phyloP scores from a whole-genome alignment of 2,329 filamentous ascomycete species.

The Lomentospora prolificans region DNA sequence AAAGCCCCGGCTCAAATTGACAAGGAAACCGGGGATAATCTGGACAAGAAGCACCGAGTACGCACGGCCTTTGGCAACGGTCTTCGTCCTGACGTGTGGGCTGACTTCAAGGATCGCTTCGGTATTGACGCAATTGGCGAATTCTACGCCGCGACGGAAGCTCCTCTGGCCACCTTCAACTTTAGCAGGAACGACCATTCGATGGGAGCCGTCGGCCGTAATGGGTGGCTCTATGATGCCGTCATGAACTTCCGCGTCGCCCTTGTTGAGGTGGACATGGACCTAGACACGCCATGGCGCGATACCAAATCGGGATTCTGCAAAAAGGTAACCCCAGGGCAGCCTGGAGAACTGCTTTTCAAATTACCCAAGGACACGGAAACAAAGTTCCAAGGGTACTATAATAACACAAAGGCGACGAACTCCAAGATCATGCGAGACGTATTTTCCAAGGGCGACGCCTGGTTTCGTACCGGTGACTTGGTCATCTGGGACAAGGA shows the following conservation, averaged over 20 bases:
- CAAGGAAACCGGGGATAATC: conserved; percentile 50
- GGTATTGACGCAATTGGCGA: conserved; percentile 64
- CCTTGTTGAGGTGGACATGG: conserved; percentile 62
- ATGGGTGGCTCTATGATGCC: conserved; percentile 50
- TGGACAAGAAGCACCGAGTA: conserved; percentile 67
- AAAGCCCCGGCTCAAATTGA: conserved; percentile 54
- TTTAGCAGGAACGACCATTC: conserved; percentile 60
- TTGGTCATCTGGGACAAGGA: conserved; percentile 61
- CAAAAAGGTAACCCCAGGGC: conserved; percentile 42
- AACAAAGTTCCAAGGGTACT: conserved; percentile 71
- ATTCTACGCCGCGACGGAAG: conserved; percentile 75
- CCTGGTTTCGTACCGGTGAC: conserved; percentile 79
- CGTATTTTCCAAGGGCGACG: conserved; percentile 67
- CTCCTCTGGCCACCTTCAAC: conserved; percentile 61
- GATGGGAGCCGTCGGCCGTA: conserved; percentile 69
- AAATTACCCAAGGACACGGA: conserved; percentile 57
- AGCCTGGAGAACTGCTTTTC: conserved; percentile 68
- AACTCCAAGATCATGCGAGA: conserved; percentile 63
- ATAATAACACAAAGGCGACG: conserved; percentile 61
- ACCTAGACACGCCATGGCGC: conserved; percentile 57
- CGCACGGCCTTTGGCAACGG: conserved; percentile 75
- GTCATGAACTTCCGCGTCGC: conserved; percentile 41
- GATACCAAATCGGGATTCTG: conserved; percentile 63
- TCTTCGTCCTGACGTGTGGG: conserved; percentile 77
- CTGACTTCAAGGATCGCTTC: conserved; percentile 72